phyloP scores from a whole-genome alignment of 106 monocot genomes.

The Acanthochlamys bracteata region DNA sequence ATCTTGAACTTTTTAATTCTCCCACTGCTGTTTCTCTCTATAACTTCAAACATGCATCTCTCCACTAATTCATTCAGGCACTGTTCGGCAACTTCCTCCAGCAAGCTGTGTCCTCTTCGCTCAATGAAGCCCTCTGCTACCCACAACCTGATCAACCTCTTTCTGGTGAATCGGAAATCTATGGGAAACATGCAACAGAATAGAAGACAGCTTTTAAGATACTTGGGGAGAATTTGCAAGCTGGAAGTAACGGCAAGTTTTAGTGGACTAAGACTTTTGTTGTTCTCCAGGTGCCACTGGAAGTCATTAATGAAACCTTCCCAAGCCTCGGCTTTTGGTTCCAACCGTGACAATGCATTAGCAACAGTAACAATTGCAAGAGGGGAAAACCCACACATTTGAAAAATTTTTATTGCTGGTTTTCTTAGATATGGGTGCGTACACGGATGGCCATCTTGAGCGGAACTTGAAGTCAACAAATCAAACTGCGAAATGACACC shows the following conservation, averaged over 20 bases:
- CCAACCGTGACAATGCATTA: neutral
- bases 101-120: neutral
- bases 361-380: slow-evolving; percentile 1
- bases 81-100: slow-evolving; percentile 28
- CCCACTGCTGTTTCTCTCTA: slow-evolving; percentile 4
- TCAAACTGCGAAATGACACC: no score
- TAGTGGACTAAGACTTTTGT: neutral
- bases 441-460: no score
- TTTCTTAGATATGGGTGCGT: neutral
- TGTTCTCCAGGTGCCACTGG: neutral
- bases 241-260: slow-evolving; percentile 9
- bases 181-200: slow-evolving; percentile 20
- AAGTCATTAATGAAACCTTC: neutral
- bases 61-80: slow-evolving; percentile 22
- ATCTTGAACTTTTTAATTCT: slow-evolving; percentile 2
- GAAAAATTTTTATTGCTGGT: neutral
- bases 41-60: slow-evolving; percentile 26
- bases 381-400: slow-evolving; percentile 6
- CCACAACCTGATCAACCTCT: slow-evolving; percentile 20
- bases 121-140: slow-evolving; percentile 29
- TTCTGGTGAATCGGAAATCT: slow-evolving; percentile 1
- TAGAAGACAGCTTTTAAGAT: slow-evolving; percentile 24
- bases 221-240: slow-evolving; percentile 15
- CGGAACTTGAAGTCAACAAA: no score
- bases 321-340: neutral